Conservation (phyloP, 2,329 filamentous ascomycete species). For the Lachnellula occidentalis region DNA sequence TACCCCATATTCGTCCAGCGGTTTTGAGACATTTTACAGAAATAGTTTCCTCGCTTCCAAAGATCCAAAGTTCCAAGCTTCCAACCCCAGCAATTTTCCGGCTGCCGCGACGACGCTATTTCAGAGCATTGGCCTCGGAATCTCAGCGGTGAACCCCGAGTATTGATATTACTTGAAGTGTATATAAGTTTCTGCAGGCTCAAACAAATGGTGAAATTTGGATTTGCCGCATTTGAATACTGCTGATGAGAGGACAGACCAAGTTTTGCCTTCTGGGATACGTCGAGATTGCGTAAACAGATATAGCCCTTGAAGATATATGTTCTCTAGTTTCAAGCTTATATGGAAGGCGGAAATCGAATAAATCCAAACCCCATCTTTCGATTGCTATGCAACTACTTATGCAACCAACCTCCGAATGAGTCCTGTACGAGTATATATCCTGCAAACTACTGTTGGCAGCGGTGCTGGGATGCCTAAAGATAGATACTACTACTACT, state of each 20-base stretch:
- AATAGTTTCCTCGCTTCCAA: neutral
- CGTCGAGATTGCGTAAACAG: neutral
- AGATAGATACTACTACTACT: too few species aligned
- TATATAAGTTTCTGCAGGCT: conserved; percentile 1
- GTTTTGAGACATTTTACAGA: too few species aligned
- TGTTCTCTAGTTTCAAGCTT: too few species aligned
- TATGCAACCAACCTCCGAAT: too few species aligned
- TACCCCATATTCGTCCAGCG: too few species aligned
- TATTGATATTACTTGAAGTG: neutral
- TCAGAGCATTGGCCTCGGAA: neutral
- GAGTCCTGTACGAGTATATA: too few species aligned
- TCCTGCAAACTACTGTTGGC: too few species aligned
- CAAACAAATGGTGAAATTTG: conserved; percentile 4
- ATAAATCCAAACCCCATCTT: too few species aligned
- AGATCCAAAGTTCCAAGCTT: neutral
- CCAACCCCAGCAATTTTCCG: neutral
- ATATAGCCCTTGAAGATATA: too few species aligned
- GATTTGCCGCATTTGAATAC: conserved; percentile 8
- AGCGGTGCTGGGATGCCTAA: too few species aligned
- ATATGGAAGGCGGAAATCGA: too few species aligned
- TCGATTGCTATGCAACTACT: too few species aligned
- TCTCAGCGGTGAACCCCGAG: conserved; percentile 2
- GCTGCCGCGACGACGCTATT: conserved; percentile 2
- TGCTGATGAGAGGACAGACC: conserved; percentile 7
- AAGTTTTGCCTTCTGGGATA: neutral